A percentile compares a stretch with the other conserved stretches of the same genome.
Evolutionary conservation across 306 rosid genomes (phyloP).

Genomic region (Trichosanthes cucumerina): DNA sequence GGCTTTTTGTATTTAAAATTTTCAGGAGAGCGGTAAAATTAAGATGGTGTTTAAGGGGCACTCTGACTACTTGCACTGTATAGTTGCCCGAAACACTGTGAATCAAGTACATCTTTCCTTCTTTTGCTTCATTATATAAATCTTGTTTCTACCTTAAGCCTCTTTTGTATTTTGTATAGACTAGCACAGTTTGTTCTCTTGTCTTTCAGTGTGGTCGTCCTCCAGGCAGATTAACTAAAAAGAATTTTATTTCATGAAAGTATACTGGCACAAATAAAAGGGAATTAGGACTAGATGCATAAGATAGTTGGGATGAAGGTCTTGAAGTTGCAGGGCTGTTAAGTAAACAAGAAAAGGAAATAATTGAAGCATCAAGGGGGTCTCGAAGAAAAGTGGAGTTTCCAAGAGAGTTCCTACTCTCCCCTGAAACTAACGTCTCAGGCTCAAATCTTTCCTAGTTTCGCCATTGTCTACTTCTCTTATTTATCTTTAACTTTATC

Average conservation of each 20-base stretch:
- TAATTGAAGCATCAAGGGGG: not conserved
- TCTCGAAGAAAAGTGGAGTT: not conserved
- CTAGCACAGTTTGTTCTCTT: not conserved
- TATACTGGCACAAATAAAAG: not conserved
- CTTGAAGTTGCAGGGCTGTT: not conserved
- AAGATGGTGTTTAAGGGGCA: slow-evolving; percentile 81
- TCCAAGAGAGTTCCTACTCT: not conserved
- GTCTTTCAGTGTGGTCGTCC: not conserved
- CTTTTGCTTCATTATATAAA: slow-evolving; percentile 1
- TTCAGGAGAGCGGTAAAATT: slow-evolving; percentile 66
- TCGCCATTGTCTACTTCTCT: not conserved
- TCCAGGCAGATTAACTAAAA: not conserved
- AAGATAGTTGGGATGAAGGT: not conserved
- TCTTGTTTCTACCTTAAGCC: not conserved
- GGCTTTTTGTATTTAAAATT: slow-evolving; percentile 14
- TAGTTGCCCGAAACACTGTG: slow-evolving; percentile 71
- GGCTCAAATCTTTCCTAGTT: not conserved
- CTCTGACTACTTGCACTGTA: slow-evolving; percentile 72
- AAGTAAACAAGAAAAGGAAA: not conserved
- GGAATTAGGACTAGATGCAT: not conserved
- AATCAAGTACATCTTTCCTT: slow-evolving; percentile 48
- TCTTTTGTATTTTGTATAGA: not conserved
- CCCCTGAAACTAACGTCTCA: not conserved
- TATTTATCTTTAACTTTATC: not conserved
- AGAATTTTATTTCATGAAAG: not conserved